phyloP scores from a whole-genome alignment of 257 asterid species.

The Jacaranda mimosifolia region DNA sequence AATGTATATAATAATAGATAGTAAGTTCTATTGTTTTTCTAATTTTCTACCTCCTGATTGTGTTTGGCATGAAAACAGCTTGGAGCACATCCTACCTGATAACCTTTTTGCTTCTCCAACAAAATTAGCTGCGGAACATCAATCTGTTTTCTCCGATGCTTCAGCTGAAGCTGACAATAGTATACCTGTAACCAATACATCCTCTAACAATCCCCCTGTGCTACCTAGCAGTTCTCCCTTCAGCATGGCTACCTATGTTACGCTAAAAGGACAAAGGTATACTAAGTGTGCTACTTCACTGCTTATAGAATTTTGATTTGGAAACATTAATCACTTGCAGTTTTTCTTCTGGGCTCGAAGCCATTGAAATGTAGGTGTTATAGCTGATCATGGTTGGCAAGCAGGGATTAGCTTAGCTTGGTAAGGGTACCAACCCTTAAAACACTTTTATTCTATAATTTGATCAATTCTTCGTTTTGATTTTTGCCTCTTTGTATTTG shows the following conservation, averaged over 20 bases:
- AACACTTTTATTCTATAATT: not conserved
- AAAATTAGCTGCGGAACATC: conserved; percentile 52
- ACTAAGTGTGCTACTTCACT: not conserved
- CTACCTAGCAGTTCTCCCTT: conserved; percentile 50
- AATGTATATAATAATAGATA: not conserved
- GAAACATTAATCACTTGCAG: conserved; percentile 22
- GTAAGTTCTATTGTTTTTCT: not conserved
- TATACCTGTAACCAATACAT: conserved; percentile 38
- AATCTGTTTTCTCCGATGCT: conserved; percentile 41
- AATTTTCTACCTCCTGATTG: conserved; percentile 14
- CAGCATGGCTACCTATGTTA: conserved; percentile 48
- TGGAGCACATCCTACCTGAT: conserved; percentile 76
- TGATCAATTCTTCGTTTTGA: conserved; percentile 3
- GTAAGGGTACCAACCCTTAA: conserved; percentile 46
- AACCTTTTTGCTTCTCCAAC: conserved; percentile 78
- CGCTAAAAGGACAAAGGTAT: conserved; percentile 49
- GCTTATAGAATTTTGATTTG: not conserved
- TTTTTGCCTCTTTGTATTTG: conserved; percentile 29
- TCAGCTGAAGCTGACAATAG: conserved; percentile 40
- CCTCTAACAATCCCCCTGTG: conserved; percentile 53
- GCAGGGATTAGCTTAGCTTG: conserved; percentile 53
- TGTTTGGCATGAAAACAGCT: conserved; percentile 50
- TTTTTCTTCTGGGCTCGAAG: conserved; percentile 59
- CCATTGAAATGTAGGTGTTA: conserved; percentile 61
- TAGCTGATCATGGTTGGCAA: conserved; percentile 51